Evolutionary conservation across 805 yeast species (phyloP).

Genomic region (Lachancea waltii): DNA sequence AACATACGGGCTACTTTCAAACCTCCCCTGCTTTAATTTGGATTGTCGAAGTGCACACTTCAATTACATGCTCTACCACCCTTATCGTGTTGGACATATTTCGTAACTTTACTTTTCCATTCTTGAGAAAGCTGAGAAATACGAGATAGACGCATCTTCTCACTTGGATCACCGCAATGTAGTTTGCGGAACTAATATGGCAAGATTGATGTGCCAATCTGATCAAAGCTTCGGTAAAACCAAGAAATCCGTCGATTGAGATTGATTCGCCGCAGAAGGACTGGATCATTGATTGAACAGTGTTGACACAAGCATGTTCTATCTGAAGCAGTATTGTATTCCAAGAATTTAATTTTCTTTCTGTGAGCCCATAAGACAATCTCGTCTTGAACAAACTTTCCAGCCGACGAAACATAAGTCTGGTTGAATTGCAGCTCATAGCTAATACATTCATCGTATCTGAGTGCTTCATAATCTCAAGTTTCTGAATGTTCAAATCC

Average conservation of each 20-base stretch:
- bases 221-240: too few species aligned
- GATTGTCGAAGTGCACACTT: too few species aligned
- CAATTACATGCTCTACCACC: too few species aligned
- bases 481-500: conserved; percentile 29
- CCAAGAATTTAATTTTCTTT: conserved; percentile 17
- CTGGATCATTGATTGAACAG: conserved; percentile 16
- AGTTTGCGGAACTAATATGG: too few species aligned
- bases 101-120: too few species aligned
- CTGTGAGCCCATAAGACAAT: conserved; percentile 29
- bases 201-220: too few species aligned
- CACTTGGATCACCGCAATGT: too few species aligned
- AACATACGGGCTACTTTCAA: conserved; percentile 49
- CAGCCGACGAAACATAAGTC: conserved; percentile 23
- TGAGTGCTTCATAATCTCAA: conserved; percentile 34
- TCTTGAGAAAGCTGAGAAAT: too few species aligned
- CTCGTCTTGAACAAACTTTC: conserved; percentile 29
- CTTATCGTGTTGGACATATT: too few species aligned
- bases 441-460: conserved; percentile 17
- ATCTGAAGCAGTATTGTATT: conserved; percentile 22
- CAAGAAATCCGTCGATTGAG: too few species aligned
- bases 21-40: neutral
- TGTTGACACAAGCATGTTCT: conserved; percentile 9
- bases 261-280: neutral
- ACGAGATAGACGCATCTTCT: too few species aligned
- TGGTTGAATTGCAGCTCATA: conserved; percentile 11